These are phyloP conservation scores for barley (Hordeum vulgare) DNA, from an alignment of 176 grass and related monocot species.

Conservation along the genomic window MorexV3_pseudomolecules_assembly NC_058524.1:522319620-522320119, in stretches of 20 bases:
- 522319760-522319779: not conserved
- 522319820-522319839: not conserved
- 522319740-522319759: no score
- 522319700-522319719: no score
- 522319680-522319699: not conserved
- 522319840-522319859: not conserved
- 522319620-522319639: not conserved
- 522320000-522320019: not conserved
- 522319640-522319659: not conserved
- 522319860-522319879: not conserved
- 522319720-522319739: no score
- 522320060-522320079: not conserved
- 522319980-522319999: not conserved
- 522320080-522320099: not conserved
- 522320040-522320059: not conserved
- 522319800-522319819: not conserved
- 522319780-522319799: not conserved
- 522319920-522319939: not conserved
- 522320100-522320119: not conserved
- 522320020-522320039: not conserved
- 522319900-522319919: not conserved
- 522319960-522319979: no score
- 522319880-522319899: not conserved
- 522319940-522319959: no score
- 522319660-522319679: not conserved